A percentile compares a stretch with the other conserved stretches of the same genome.
These are phyloP conservation scores for Mikania micrantha DNA, from an alignment of 129 eudicot genomes.

Conservation along the genomic window DNA sequence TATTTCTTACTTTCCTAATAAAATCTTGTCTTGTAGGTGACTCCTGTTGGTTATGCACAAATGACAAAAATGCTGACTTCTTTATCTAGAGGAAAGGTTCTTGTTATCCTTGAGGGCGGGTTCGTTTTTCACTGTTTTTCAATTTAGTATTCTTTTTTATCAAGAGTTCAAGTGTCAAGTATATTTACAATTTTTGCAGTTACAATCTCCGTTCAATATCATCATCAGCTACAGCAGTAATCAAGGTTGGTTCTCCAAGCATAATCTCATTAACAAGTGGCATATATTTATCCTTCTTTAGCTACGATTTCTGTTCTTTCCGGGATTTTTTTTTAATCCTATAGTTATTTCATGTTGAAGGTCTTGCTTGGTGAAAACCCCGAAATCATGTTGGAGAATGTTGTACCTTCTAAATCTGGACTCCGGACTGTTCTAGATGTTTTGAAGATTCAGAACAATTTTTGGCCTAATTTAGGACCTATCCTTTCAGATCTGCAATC, in stretches of 20 bases:
- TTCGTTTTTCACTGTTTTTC: conserved; percentile 33
- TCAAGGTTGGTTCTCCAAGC: conserved; percentile 49
- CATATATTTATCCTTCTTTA: neutral
- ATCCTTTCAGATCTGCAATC: conserved; percentile 44
- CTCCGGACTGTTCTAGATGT: conserved; percentile 72
- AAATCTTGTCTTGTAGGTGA: conserved; percentile 46
- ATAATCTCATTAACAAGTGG: neutral
- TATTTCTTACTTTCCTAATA: neutral
- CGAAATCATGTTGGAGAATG: conserved; percentile 30
- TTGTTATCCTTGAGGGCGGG: conserved; percentile 99
- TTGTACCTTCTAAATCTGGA: conserved; percentile 63
- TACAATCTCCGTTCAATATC: conserved; percentile 98
- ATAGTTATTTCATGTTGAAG: conserved; percentile 27
- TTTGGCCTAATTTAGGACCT: conserved; percentile 60
- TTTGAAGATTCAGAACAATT: conserved; percentile 58
- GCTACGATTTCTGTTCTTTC: neutral
- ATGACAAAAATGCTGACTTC: conserved; percentile 80
- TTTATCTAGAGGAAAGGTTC: conserved; percentile 78
- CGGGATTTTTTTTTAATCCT: neutral
- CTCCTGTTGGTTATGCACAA: conserved; percentile 92
- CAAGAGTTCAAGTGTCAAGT: neutral
- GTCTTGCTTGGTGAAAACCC: conserved; percentile 85
- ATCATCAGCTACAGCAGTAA: conserved; percentile 90
- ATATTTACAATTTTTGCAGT: conserved; percentile 39
- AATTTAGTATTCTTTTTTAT: neutral